phyloP scores from a whole-genome alignment of 352 stramenopile species.

The Phytophthora foliorum region DNA sequence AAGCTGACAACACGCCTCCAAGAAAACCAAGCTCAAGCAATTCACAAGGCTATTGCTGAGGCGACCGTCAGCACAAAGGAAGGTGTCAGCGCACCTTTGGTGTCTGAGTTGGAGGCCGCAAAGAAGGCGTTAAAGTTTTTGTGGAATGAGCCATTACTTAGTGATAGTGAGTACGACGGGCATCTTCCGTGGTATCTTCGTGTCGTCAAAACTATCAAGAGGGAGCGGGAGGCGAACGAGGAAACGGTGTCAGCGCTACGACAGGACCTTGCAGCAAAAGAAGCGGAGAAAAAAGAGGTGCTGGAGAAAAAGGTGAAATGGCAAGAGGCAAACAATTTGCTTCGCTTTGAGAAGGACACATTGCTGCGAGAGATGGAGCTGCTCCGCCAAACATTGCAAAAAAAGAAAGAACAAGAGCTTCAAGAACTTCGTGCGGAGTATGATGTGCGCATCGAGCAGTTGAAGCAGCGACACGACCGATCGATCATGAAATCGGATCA shows the following conservation, averaged over 20 bases:
- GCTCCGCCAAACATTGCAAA: constrained; percentile 57
- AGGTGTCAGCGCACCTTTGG: constrained; percentile 40
- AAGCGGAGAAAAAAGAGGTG: constrained; percentile 39
- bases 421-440: constrained; percentile 58
- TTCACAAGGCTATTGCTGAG: constrained; percentile 41
- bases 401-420: constrained; percentile 65
- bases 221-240: constrained; percentile 41
- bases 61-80: constrained; percentile 37
- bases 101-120: constrained; percentile 58
- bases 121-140: constrained; percentile 53
- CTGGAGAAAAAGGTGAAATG: constrained; percentile 44
- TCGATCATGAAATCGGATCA: constrained; percentile 63
- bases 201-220: constrained; percentile 45
- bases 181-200: constrained; percentile 73
- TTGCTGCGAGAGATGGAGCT: constrained; percentile 67
- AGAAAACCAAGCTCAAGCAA: constrained; percentile 38
- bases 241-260: constrained; percentile 29
- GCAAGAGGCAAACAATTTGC: constrained; percentile 60
- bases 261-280: constrained; percentile 35
- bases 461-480: constrained; percentile 58
- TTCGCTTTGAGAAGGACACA: constrained; percentile 81
- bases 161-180: constrained; percentile 40
- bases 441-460: constrained; percentile 63
- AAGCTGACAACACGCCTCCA: constrained; percentile 37
- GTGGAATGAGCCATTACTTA: constrained; percentile 9